Conservation (phyloP, 208 protist species). For the Acanthamoeba lenticulata region DNA sequence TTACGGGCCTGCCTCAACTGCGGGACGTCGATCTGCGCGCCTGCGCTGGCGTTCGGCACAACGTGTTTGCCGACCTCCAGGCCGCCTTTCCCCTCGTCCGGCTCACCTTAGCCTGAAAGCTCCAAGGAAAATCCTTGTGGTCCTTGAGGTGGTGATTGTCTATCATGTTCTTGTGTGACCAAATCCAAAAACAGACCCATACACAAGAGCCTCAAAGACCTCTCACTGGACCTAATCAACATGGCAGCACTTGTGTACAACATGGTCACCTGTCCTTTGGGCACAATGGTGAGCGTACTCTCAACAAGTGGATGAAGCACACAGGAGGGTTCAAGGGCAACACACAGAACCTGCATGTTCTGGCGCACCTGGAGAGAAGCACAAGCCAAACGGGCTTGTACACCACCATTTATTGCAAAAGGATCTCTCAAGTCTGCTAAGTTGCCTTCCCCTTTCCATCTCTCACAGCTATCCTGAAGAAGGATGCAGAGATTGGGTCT, state of each 20-base stretch:
- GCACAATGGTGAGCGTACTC: neutral
- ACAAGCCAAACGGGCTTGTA: neutral
- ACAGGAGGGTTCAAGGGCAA: neutral
- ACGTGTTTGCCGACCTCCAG: neutral
- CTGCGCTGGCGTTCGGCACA: neutral
- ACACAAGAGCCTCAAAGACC: neutral
- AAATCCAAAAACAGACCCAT: neutral
- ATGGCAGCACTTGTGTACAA: neutral
- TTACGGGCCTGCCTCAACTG: neutral
- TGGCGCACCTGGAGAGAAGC: neutral
- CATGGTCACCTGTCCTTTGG: neutral
- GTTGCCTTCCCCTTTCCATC: neutral
- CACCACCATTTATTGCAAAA: neutral
- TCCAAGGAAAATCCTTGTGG: neutral
- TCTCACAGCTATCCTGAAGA: neutral
- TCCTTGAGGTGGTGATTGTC: neutral
- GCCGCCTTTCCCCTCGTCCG: neutral
- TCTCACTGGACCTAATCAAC: neutral
- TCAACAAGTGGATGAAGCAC: neutral
- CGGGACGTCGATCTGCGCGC: neutral
- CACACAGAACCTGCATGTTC: neutral
- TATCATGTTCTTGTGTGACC: no score
- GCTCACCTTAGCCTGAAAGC: neutral
- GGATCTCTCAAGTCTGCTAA: neutral
- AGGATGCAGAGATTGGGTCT: neutral